Base-by-base conservation (phyloP, 1,284 basidiomycete genomes). In the Rhodotorula glutinis region DNA sequence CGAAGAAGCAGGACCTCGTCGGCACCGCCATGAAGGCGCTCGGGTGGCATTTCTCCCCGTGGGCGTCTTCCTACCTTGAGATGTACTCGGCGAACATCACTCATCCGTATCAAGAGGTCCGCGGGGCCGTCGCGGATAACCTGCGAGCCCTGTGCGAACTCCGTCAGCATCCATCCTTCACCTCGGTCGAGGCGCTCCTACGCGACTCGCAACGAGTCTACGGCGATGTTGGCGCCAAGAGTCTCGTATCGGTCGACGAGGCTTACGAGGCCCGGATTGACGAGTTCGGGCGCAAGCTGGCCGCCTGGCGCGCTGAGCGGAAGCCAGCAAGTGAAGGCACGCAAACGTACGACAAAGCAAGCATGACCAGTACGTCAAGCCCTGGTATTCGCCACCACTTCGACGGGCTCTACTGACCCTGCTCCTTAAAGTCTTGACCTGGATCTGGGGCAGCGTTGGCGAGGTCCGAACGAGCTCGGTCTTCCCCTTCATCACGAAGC, bases 331-430 rank as follows among this genome's bases (percentile, higher is more conserved):
- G 79, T 2, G 76, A 79, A 43, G 80, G 79, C 30, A 70, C 75
- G 75, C 92, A 90, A 7, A 86, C 86, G 81, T 95, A 95, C 78
- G 92, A 96, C 80, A 92, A 90, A 81, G 86, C 91, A 63, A 88
- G 89, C 17, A 79, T 91, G 65, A 88, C 88, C 29, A 79, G 88
- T 89, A 78, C 75, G 85, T 78, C 10, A n/a, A n/a, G n/a, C n/a
- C n/a, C n/a, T n/a, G n/a, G 3, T 40, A 44, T 16, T 30, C 25
- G n/a, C 40, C 43, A 53, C 16, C 5, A 3, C 25, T 25, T 43
- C 23, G 13, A 19, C 16, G 13, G 9, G n/a, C 25, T 23, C 25
- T 49, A 16, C 9, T 49, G 19, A 23, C 10, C n/a, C 14, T 38
- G 33, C 33, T 63, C 57, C 67, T 63, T 41, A 54, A 69, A 89